Conservation (phyloP, 2,329 filamentous ascomycete genomes). For the Beauveria australis region DNA sequence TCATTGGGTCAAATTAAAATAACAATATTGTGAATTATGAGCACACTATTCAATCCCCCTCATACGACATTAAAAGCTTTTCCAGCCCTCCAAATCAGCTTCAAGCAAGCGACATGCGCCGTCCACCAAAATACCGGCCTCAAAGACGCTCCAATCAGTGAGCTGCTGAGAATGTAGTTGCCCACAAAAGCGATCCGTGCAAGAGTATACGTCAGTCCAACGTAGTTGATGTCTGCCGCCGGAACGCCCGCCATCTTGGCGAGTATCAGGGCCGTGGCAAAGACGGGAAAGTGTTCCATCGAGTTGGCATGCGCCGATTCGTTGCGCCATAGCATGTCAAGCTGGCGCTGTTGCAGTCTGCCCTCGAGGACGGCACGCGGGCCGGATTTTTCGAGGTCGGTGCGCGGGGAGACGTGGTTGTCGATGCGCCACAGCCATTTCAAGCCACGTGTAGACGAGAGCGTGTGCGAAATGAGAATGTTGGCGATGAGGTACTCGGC, state of each 20-base stretch:
- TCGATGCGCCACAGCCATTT: background rate
- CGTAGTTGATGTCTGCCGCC: constrained; percentile 1
- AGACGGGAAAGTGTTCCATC: constrained; percentile 8
- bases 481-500: constrained; percentile 8
- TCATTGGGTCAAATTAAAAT: too few relatives aligned
- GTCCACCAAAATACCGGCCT: constrained; percentile 5
- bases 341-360: background rate
- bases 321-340: constrained; percentile 6
- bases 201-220: background rate
- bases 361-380: constrained; percentile 5
- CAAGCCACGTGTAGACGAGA: background rate
- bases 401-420: constrained; percentile 8
- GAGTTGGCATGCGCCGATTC: constrained; percentile 7
- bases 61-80: background rate
- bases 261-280: constrained; percentile 1
- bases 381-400: background rate
- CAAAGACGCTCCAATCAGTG: background rate
- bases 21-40: too few relatives aligned
- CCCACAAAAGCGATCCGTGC: background rate
- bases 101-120: constrained; percentile 1
- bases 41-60: background rate
- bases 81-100: constrained; percentile 5
- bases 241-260: constrained; percentile 1
- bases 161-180: background rate
- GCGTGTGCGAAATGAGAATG: background rate